These are phyloP conservation scores for Spencermartinsiella europaea DNA, from an alignment of 805 yeast genomes.

Conservation along the genomic window DNA sequence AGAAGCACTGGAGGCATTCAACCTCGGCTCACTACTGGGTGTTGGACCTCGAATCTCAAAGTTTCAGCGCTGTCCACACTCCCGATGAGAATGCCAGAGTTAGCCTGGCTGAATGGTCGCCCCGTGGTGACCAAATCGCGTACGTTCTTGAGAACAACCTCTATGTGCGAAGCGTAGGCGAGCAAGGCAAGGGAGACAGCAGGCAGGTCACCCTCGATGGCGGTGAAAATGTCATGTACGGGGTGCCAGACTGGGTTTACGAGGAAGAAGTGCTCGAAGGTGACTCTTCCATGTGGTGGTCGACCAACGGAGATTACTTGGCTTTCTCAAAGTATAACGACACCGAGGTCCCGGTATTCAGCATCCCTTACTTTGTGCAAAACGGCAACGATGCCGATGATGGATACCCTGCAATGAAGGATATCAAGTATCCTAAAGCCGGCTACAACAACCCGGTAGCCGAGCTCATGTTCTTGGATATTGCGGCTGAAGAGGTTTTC, in stretches of 20 bases:
- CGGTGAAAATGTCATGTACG: constrained; percentile 66
- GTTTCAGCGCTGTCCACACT: constrained; percentile 31
- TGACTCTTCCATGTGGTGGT: constrained; percentile 82
- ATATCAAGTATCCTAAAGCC: constrained; percentile 78
- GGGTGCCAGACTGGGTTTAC: constrained; percentile 92
- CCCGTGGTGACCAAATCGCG: constrained; percentile 60
- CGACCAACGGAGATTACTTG: constrained; percentile 61
- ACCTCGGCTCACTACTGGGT: constrained; percentile 57
- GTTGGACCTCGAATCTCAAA: constrained; percentile 40
- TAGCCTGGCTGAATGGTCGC: constrained; percentile 69
- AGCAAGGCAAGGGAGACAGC: constrained; percentile 24
- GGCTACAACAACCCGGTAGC: constrained; percentile 73
- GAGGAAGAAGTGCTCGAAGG: constrained; percentile 81
- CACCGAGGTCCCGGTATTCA: constrained; percentile 62
- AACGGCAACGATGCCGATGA: constrained; percentile 25
- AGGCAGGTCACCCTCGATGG: constrained; percentile 66
- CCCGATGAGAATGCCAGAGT: constrained; percentile 26
- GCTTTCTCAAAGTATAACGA: constrained; percentile 69
- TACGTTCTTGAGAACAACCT: constrained; percentile 67
- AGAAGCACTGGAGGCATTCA: constrained; percentile 66
- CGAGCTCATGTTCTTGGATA: constrained; percentile 44
- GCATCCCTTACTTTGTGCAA: constrained; percentile 71
- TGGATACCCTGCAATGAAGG: constrained; percentile 55
- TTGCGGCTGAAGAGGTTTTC: constrained; percentile 26
- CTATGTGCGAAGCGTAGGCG: constrained; percentile 47